Percentiles rank a stretch among this genome's conserved stretches.
Conservation (phyloP, 768 basidiomycete species). For the Auricularia sp. region DNA sequence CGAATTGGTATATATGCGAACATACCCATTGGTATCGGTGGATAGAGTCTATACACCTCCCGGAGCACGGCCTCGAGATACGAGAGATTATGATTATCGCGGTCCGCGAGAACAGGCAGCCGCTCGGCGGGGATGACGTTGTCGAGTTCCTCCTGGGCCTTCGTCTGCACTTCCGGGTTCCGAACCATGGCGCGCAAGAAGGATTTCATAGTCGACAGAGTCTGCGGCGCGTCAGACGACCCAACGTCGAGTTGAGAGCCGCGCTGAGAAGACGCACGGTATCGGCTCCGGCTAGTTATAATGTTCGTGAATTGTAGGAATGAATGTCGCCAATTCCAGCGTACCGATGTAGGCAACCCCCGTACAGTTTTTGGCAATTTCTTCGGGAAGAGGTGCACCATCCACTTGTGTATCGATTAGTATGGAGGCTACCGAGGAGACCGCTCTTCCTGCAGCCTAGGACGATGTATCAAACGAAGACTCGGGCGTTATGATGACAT, state of each 20-base stretch:
- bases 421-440: slow-evolving; percentile 33
- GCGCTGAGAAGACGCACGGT: slow-evolving; percentile 13
- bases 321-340: background rate
- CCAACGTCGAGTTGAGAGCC: background rate
- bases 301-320: background rate
- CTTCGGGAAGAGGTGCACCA: slow-evolving; percentile 19
- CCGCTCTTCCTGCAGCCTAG: slow-evolving; percentile 22
- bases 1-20: background rate
- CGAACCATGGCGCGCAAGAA: slow-evolving; percentile 47
- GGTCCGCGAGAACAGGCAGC: slow-evolving; percentile 33
- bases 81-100: slow-evolving; percentile 28
- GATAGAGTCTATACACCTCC: slow-evolving; percentile 33
- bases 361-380: slow-evolving; percentile 39
- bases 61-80: slow-evolving; percentile 26
- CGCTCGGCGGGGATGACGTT: slow-evolving; percentile 26
- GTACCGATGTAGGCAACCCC: slow-evolving; percentile 39
- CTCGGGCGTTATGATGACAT: too few species aligned
- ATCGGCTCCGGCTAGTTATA: slow-evolving; percentile 21
- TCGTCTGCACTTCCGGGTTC: slow-evolving; percentile 38
- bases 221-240: slow-evolving; percentile 22
- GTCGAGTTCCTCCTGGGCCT: slow-evolving; percentile 15
- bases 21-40: slow-evolving; percentile 25
- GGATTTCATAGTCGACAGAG: slow-evolving; percentile 35
- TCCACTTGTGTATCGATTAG: slow-evolving; percentile 18
- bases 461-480: background rate